A percentile compares a stretch with the other conserved stretches of the same genome.
Evolutionary conservation across 2,329 filamentous ascomycete genomes (phyloP).

Genomic region (Colletotrichum godetiae): DNA sequence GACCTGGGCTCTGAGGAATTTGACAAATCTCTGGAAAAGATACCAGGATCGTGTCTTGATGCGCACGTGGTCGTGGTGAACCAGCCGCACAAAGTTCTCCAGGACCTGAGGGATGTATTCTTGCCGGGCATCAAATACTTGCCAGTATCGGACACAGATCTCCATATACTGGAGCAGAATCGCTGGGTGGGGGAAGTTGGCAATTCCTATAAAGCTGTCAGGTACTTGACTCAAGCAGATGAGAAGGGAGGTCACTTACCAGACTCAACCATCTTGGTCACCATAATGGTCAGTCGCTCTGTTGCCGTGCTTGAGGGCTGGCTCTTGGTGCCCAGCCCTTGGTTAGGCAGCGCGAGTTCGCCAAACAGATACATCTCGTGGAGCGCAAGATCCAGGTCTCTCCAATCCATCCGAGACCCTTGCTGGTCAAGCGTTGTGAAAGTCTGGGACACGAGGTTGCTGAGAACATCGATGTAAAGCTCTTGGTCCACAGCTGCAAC

Average conservation of each 20-base stretch:
- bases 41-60: slow-evolving; percentile 96
- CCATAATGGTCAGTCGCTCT: slow-evolving; percentile 88
- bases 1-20: slow-evolving; percentile 84
- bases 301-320: slow-evolving; percentile 83
- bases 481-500: slow-evolving; percentile 89
- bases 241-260: slow-evolving; percentile 65
- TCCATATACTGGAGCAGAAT: slow-evolving; percentile 98
- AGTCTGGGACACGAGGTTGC: slow-evolving; percentile 86
- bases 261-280: slow-evolving; percentile 94
- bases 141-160: slow-evolving; percentile 92
- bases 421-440: slow-evolving; percentile 84
- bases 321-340: slow-evolving; percentile 87
- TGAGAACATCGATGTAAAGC: slow-evolving; percentile 89
- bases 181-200: slow-evolving; percentile 87
- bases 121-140: slow-evolving; percentile 89
- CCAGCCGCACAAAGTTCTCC: slow-evolving; percentile 90
- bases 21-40: slow-evolving; percentile 91
- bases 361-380: slow-evolving; percentile 97
- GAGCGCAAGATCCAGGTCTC: slow-evolving; percentile 91
- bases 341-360: slow-evolving; percentile 89
- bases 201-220: slow-evolving; percentile 71
- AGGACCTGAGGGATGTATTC: slow-evolving; percentile 86
- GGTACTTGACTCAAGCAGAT: slow-evolving; percentile 25
- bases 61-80: slow-evolving; percentile 88
- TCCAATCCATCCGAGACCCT: slow-evolving; percentile 86